Evolutionary conservation across 495 filamentous ascomycete species (phyloP), one percentile per base, ranked within the genome.

Genomic region (Aspergillus egyptiacus): DNA sequence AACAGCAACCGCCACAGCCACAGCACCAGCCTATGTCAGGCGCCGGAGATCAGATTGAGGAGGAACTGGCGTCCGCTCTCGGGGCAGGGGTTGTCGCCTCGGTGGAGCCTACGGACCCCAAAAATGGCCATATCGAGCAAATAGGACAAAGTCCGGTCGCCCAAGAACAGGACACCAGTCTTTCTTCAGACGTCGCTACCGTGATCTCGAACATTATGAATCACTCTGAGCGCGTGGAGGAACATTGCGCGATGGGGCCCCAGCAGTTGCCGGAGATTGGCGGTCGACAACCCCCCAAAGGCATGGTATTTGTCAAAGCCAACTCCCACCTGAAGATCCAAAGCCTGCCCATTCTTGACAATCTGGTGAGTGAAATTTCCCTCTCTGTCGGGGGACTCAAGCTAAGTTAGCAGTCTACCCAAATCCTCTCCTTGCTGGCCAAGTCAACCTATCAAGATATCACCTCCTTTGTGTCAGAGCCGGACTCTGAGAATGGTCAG

Each of bases 401-500:
- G 0, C 28, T 17, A 3, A 46, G 44, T 35, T 6, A 8, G 6
- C 37, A 55, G 85, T 84, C 85, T 5, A 79, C 73, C 0, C 85
- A 88, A 71, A 83, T 88, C 25, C 66, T 89, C 4, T 74, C 76
- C 14, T 81, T 81, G n/a, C 62, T 89, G 4, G 82, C 83, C 30
- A 82, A 81, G 53, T 82, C 82, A 5, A 74, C 73, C 28, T 87
- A 85, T 43, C 69, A 76, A 46, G 87, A 94, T 48, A 87, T 89
- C 22, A 77, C 88, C 13, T 78, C 76, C 14, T 82, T 89, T 40
- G 76, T 89, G n/a, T 81, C 82, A 0, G 76, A 86, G 25, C 72
- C 77, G 7, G 81, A 88, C 3, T 87, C 85, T 9, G 86, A 89
- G 38, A 80, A 86, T 48, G 79, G 85, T 6, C 85, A 85, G 60